Conservation (phyloP, 805 yeast species). For the Starmerella stellata region DNA sequence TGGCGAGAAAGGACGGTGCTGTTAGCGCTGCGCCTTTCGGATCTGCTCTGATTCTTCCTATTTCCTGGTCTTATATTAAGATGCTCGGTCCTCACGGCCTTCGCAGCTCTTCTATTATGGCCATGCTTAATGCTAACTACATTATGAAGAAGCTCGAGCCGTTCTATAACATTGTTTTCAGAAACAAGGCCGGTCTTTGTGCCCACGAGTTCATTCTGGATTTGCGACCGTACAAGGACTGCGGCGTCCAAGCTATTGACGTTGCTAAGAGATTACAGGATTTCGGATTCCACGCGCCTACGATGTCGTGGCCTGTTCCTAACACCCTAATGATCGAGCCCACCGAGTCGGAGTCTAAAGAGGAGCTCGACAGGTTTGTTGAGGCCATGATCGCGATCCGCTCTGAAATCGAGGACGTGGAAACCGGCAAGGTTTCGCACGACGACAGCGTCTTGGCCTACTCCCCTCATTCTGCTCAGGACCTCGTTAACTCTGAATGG, state of each 20-base stretch:
- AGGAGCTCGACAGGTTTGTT: slow-evolving; percentile 77
- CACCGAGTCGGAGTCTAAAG: slow-evolving; percentile 80
- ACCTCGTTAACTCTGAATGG: slow-evolving; percentile 61
- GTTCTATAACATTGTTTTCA: slow-evolving; percentile 59
- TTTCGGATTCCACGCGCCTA: slow-evolving; percentile 97
- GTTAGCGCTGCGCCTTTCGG: slow-evolving; percentile 93
- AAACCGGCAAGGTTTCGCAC: slow-evolving; percentile 48
- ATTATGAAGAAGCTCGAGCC: slow-evolving; percentile 65
- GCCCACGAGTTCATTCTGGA: slow-evolving; percentile 95
- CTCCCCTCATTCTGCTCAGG: slow-evolving; percentile 82
- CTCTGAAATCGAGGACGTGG: slow-evolving; percentile 57
- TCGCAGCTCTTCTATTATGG: slow-evolving; percentile 72
- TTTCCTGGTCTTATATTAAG: slow-evolving; percentile 87
- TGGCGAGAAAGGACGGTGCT: slow-evolving; percentile 31
- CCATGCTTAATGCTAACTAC: slow-evolving; percentile 89
- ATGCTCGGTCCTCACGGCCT: slow-evolving; percentile 76
- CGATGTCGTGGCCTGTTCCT: slow-evolving; percentile 96
- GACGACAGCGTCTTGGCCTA: slow-evolving; percentile 47
- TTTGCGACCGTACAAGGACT: slow-evolving; percentile 58
- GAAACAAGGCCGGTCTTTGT: slow-evolving; percentile 52
- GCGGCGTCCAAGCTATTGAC: slow-evolving; percentile 86
- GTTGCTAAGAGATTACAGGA: slow-evolving; percentile 94
- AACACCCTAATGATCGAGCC: slow-evolving; percentile 97
- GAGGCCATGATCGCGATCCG: slow-evolving; percentile 73
- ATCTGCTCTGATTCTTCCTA: slow-evolving; percentile 81